Base-by-base conservation (phyloP, 2,329 filamentous ascomycete species). In the Phaeoacremonium minimum region DNA sequence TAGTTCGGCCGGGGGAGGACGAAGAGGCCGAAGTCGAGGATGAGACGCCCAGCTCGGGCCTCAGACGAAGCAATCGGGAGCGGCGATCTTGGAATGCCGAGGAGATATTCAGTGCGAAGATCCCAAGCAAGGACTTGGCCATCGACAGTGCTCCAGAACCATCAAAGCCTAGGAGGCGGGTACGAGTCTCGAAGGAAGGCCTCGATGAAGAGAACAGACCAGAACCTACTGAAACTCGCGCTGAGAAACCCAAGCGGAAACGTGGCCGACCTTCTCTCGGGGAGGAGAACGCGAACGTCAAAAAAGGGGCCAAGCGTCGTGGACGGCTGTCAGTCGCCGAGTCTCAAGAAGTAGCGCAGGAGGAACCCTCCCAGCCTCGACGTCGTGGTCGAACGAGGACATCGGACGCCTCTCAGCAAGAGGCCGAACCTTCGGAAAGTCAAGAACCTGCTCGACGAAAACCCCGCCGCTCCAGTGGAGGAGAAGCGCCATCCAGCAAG, bases 1-100 rank as follows among this genome's bases (percentile, higher is more conserved):
- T 12, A 6, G 4, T 12, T 5, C 14, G 18, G 5, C 31, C 16
- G 13, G 15, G 18, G 4, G 33, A 30, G 20, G 47, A 36, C 7
- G 46, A 46, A 36, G 36, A 32, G 14, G 18, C 35, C 2, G 49
- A 45, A 38, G 51, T 44, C 29, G 53, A 53, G 15, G 51, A 57
- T 30, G 51, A 53, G 12, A 8, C 22, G 14, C 20, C 18, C 11
- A 35, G 28, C 34, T 28, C 40, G 16, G 32, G 18, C 20, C 33
- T 18, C 18, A 19, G 32, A 33, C 33, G 40, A 7, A 40, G 28
- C 18, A 22, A 34, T 17, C 28, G 40, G 32, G 34, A 20, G 16
- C 34, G 28, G 9, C 19, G 20, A 18, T 13, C 33, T 16, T 18
- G 12, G 14, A 36, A 26, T 16, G 8, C 36, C 14, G 32, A 17